phyloP scores from a whole-genome alignment of 2,329 filamentous ascomycete species.

The Lasiodiplodia sp. region DNA sequence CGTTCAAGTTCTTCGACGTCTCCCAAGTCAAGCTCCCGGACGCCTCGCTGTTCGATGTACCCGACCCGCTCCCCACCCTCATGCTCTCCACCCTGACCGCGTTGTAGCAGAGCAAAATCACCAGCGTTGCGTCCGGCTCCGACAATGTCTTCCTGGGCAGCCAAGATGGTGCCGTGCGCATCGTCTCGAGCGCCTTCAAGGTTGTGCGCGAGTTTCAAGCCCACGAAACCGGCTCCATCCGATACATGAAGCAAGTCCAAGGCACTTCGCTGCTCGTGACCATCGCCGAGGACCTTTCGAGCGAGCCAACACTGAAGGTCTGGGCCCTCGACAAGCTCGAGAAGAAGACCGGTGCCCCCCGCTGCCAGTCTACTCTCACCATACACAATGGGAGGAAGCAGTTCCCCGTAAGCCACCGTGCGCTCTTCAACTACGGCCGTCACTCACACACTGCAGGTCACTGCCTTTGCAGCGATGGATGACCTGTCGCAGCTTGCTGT shows the following conservation, averaged over 20 bases:
- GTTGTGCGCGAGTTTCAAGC: conserved; percentile 85
- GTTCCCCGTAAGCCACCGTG: conserved; percentile 72
- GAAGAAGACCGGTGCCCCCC: conserved; percentile 90
- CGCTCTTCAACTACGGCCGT: not conserved
- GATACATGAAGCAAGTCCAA: conserved; percentile 90
- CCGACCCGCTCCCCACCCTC: conserved; percentile 37
- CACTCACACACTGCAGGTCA: conserved; percentile 65
- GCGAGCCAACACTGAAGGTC: conserved; percentile 91
- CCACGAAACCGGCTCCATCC: conserved; percentile 80
- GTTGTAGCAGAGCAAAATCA: conserved; percentile 68
- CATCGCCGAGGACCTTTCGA: conserved; percentile 83
- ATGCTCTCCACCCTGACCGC: conserved; percentile 38
- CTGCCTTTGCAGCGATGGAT: conserved; percentile 84
- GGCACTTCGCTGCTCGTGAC: conserved; percentile 88
- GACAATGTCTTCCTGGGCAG: conserved; percentile 90
- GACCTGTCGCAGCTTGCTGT: conserved; percentile 93
- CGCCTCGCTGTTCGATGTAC: conserved; percentile 80
- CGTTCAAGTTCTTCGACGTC: conserved; percentile 99
- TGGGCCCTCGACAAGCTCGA: conserved; percentile 95
- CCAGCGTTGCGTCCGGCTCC: conserved; percentile 83
- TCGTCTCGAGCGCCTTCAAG: conserved; percentile 88
- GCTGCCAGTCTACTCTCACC: conserved; percentile 82
- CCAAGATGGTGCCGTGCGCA: conserved; percentile 83
- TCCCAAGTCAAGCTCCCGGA: conserved; percentile 80
- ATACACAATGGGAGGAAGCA: conserved; percentile 91